phyloP scores from a whole-genome alignment of 1,284 basidiomycete species.

The Ceratorhiza oryzae-sativae region DNA sequence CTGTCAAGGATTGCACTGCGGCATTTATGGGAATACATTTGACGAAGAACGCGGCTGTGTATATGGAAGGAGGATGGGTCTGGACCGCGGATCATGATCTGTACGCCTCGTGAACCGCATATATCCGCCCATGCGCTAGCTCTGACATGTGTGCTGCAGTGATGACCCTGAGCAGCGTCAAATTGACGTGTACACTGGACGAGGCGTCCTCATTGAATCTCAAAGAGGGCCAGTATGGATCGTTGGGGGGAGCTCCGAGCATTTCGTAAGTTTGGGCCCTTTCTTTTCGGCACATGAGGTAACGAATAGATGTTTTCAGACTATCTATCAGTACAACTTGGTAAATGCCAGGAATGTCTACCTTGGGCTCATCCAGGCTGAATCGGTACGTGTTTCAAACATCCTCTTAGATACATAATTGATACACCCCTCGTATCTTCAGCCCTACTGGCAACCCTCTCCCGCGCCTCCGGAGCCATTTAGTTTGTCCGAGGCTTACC shows the following conservation, averaged over 20 bases:
- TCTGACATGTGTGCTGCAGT: slow-evolving; percentile 33
- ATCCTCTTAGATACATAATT: neutral
- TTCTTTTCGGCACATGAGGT: neutral
- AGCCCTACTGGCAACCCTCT: slow-evolving; percentile 44
- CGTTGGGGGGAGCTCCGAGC: slow-evolving; percentile 55
- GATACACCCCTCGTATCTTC: neutral
- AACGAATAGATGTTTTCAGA: neutral
- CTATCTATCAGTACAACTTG: slow-evolving; percentile 70
- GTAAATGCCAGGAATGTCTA: slow-evolving; percentile 70
- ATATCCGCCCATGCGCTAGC: neutral
- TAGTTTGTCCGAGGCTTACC: slow-evolving; percentile 53
- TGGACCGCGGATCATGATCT: slow-evolving; percentile 78
- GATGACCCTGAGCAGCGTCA: slow-evolving; percentile 49
- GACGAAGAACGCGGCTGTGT: slow-evolving; percentile 62
- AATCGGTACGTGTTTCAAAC: slow-evolving; percentile 36
- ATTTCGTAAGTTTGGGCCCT: slow-evolving; percentile 55
- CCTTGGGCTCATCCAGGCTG: slow-evolving; percentile 70
- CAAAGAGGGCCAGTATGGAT: slow-evolving; percentile 49
- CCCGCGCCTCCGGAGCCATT: slow-evolving; percentile 39
- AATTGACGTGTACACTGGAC: slow-evolving; percentile 68
- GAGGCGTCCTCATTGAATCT: slow-evolving; percentile 73
- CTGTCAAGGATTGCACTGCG: slow-evolving; percentile 58
- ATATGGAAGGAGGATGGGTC: slow-evolving; percentile 66
- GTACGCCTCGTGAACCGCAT: neutral
- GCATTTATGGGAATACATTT: slow-evolving; percentile 72